A percentile compares a stretch with the other conserved stretches of the same genome.
Conservation (phyloP, 1,139 yeast genomes). For the Geotrichum candidum region DNA sequence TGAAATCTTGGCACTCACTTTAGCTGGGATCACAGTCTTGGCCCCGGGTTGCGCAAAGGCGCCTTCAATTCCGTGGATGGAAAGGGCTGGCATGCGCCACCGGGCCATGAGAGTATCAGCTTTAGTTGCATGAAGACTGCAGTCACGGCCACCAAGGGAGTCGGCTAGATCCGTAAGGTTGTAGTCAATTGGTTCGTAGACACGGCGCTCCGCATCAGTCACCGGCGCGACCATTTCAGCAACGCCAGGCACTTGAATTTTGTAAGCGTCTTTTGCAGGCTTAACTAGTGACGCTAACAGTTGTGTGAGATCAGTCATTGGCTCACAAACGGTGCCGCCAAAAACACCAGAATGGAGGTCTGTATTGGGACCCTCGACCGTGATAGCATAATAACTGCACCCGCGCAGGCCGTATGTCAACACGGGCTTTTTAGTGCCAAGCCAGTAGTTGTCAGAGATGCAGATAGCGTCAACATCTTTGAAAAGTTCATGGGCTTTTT, state of each 20-base stretch:
- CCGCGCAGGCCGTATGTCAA: constrained; percentile 97
- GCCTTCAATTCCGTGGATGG: constrained; percentile 95
- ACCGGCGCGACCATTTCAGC: constrained; percentile 92
- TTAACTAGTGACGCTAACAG: constrained; percentile 66
- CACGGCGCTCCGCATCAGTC: constrained; percentile 62
- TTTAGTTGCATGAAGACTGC: constrained; percentile 68
- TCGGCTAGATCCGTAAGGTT: constrained; percentile 76
- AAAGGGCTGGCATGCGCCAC: constrained; percentile 96
- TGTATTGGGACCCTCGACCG: constrained; percentile 85
- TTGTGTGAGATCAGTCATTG: constrained; percentile 86
- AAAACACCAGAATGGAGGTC: constrained; percentile 96
- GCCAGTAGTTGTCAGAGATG: constrained; percentile 97
- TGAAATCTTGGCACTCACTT: constrained; percentile 88
- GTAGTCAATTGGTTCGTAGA: constrained; percentile 82
- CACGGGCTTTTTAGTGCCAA: constrained; percentile 94
- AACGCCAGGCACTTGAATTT: constrained; percentile 79
- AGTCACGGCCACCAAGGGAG: constrained; percentile 73
- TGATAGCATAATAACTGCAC: constrained; percentile 82
- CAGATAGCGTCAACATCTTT: constrained; percentile 88
- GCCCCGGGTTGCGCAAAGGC: constrained; percentile 95
- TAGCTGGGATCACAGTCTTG: constrained; percentile 95
- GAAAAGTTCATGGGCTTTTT: constrained; percentile 65
- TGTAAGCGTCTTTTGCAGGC: constrained; percentile 61
- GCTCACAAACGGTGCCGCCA: constrained; percentile 97
- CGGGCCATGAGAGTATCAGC: constrained; percentile 84